Evolutionary conservation across 495 filamentous ascomycete genomes (phyloP).

Genomic region (Choiromyces venosus): DNA sequence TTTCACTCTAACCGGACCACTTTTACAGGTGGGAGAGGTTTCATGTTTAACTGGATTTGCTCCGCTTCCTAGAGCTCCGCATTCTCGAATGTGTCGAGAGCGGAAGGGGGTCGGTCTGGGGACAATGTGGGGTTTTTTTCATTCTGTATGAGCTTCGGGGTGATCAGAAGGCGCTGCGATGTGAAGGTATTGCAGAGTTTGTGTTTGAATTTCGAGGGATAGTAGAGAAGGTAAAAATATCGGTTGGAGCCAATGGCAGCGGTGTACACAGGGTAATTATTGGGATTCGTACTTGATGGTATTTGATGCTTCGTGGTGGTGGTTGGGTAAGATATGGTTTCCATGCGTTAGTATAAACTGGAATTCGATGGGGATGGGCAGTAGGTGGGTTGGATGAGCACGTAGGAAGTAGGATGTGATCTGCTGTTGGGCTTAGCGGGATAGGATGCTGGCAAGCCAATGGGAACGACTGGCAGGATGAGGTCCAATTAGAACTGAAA

Average conservation of each 20-base stretch:
- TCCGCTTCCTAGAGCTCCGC: constrained; percentile 22
- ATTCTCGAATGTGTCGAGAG: constrained; percentile 23
- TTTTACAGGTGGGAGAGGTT: constrained; percentile 9
- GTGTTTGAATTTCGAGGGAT: constrained; percentile 12
- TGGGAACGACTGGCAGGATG: constrained; percentile 24
- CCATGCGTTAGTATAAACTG: constrained; percentile 5
- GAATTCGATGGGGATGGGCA: constrained; percentile 16
- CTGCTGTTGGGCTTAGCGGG: constrained; percentile 20
- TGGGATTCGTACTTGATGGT: constrained; percentile 15
- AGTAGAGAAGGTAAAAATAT: constrained; percentile 13
- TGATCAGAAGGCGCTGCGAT: constrained; percentile 19
- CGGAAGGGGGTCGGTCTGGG: constrained; percentile 11
- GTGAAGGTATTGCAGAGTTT: constrained; percentile 17
- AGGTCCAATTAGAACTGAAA: constrained; percentile 37
- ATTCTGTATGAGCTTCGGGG: constrained; percentile 21
- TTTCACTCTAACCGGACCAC: constrained; percentile 19
- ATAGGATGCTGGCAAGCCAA: not conserved
- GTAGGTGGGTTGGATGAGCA: constrained; percentile 12
- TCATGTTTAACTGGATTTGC: not conserved
- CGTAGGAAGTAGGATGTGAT: constrained; percentile 16
- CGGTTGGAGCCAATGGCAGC: constrained; percentile 38
- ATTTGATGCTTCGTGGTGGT: constrained; percentile 25
- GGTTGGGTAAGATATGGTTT: constrained; percentile 26
- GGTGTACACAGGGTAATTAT: constrained; percentile 26
- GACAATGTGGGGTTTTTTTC: constrained; percentile 8